phyloP scores from a whole-genome alignment of 73 alveolate species.

The Tetrahymena borealis region DNA sequence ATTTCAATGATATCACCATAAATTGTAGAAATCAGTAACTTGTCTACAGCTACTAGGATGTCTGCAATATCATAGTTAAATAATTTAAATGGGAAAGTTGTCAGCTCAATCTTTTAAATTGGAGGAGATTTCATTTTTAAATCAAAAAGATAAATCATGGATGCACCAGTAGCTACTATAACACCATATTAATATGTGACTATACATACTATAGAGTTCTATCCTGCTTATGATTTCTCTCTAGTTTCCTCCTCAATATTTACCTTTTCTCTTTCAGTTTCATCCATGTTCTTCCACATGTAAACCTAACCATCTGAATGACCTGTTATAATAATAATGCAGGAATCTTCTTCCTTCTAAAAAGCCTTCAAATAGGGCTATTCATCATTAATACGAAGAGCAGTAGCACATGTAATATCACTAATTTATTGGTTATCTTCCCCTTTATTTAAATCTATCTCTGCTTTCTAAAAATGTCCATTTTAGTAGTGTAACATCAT shows the following conservation, averaged over 20 bases:
- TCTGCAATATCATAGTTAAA: slow-evolving; percentile 42
- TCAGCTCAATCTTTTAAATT: slow-evolving; percentile 23
- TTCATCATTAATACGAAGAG: not conserved
- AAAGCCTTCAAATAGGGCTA: not conserved
- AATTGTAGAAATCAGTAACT: slow-evolving; percentile 19
- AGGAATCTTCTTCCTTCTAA: not conserved
- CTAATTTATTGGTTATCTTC: not conserved
- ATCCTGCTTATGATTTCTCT: slow-evolving; percentile 9
- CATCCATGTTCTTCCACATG: not conserved
- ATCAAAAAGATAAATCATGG: slow-evolving; percentile 35
- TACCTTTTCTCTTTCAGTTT: not conserved
- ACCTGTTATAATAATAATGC: not conserved
- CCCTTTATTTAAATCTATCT: not conserved
- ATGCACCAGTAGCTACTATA: slow-evolving; percentile 35
- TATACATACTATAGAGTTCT: slow-evolving; percentile 31
- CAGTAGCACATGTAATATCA: not conserved
- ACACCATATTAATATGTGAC: slow-evolving; percentile 23
- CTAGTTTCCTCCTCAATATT: not conserved
- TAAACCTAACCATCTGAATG: not conserved
- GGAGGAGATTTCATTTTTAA: slow-evolving; percentile 14
- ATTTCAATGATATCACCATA: slow-evolving; percentile 42
- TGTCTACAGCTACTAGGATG: slow-evolving; percentile 41
- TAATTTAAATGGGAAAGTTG: slow-evolving; percentile 31
- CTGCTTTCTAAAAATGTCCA: not conserved
- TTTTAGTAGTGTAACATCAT: not conserved